Base-by-base conservation (phyloP, 768 basidiomycete genomes). In the Tricholoma matsutake region DNA sequence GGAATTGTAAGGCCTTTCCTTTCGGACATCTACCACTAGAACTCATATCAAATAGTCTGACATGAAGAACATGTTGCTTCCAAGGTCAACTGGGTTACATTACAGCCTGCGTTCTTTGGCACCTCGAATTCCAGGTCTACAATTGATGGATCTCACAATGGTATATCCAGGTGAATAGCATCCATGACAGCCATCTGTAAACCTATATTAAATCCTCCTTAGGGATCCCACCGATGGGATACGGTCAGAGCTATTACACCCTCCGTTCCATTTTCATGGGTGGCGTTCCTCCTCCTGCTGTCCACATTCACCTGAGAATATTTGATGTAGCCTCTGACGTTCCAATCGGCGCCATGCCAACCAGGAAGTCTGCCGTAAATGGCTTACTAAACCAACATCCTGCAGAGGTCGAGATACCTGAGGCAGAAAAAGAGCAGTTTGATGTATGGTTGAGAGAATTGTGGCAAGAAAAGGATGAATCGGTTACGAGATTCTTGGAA, bases 181-280 rank as follows among this genome's bases (percentile, higher is more conserved):
- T 57, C n/a, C 45, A 45, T 14, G 22, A 7, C 18, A n/a, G 28
- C 49, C 9, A 28, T 34, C 39, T 39, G 56, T 37, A 25, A 49
- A 10, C 58, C 16, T 28, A 62, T 32, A 64, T 54, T 49, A 7
- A 43, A 57, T 58, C 69, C 18, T 10, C 56, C 37, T 41, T 61
- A 92, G 91, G 91, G 9, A 83, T 96, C 41, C 93, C 94, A 14
- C 81, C 84, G 2, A 79, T 83, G 67, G 87, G 85, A 31, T 95
- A 91, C 68, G 94, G 94, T 0, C 95, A 97, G 73, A 82, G 85
- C 22, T 92, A 88, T 72, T 98, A 96, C 73, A 95, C 93, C 43
- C 76, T 98, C 41, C 86, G 90, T 43, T 95, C 94, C 6, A 88
- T 97, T 62, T 97, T 96, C 75, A 80, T 89, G 60, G 81, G 88